Evolutionary conservation across 2,329 filamentous ascomycete genomes (phyloP), one percentile per base, ranked within the genome.

Genomic region (Calonectria fujianensis): DNA sequence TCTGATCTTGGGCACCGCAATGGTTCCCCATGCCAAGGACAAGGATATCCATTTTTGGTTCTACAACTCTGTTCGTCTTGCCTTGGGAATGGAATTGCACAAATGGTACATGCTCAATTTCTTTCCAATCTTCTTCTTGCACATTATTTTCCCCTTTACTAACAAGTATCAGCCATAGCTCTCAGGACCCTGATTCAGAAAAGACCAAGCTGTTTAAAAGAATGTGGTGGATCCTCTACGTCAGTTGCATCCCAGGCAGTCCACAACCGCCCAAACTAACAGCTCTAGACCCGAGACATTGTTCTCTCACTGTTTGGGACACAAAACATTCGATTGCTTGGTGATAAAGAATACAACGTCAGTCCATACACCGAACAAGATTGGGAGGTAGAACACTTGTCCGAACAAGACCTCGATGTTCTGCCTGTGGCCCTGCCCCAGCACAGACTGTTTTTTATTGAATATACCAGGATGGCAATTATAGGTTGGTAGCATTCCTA

Each of bases 161-260:
- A 20, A 61, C 13, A 20, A 11, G 0, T 1, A 35, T 54, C 5
- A 69, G 70, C 29, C 63, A 73, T 29, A 31, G 27, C 4, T 51
- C 14, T 4, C 70, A 69, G 11, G 64, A 50, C 10, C n/a, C 57
- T 9, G 54, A 73, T 51, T 32, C 39, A 13, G 51, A 50, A 39
- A 68, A 67, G 52, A 63, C 63, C 14, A 68, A 41, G 11, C 39
- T 73, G 20, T 69, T 59, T 27, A 73, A 73, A 48, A 68, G 70
- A 45, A 73, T 73, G 2, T 73, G 70, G 70, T 73, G 70, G 64
- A 54, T 73, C 27, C 54, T 73, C 3, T 73, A 73, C 45, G 70
- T 73, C 8, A 31, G 70, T 69, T 14, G 0, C 45, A 27, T n/a
- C 4, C 16, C 8, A 29, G 11, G 24, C n/a, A 16, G 9, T 13